Base-by-base conservation (phyloP, 1,139 yeast genomes). In the Hansenula sp. region DNA sequence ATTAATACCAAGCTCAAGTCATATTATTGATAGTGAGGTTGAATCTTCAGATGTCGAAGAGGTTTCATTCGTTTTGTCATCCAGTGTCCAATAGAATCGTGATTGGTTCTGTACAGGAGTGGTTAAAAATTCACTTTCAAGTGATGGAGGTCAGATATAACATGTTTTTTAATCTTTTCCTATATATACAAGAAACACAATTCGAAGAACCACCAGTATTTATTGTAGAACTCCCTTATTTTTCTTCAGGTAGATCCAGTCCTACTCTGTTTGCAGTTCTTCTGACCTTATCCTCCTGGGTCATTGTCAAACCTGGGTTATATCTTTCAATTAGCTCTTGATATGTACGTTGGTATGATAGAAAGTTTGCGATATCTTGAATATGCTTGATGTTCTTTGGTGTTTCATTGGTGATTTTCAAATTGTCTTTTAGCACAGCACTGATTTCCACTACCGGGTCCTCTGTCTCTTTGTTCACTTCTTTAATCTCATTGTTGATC, bases 191-290 rank as follows among this genome's bases (percentile, higher is more conserved):
- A n/a, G n/a, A n/a, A n/a, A n/a, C n/a, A n/a, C n/a, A n/a, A n/a
- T n/a, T n/a, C n/a, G n/a, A n/a, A n/a, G n/a, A n/a, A n/a, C n/a
- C n/a, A n/a, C n/a, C n/a, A n/a, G n/a, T n/a, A n/a, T n/a, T n/a
- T n/a, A n/a, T n/a, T n/a, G n/a, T n/a, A n/a, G n/a, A n/a, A n/a
- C n/a, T n/a, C n/a, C n/a, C n/a, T n/a, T 33, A 32, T 8, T 38
- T 41, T 3, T 45, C 46, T 17, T 45, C 40, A 12, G 87, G 88
- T 15, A 81, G 67, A 45, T 77, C 76, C 44, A 91, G 73, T 0
- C 99, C 99, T 13, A 93, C 99, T 51, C 83, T 75, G 46, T 82
- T 76, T 5, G 98, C 99, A 4, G 96, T 84, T 58, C 77, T 78
- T 55, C 81, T 71, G 24, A 91, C 82, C 47, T 84, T 81, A 49